Evolutionary conservation across 2,329 filamentous ascomycete species (phyloP).

Genomic region (Aureobasidium sp.): DNA sequence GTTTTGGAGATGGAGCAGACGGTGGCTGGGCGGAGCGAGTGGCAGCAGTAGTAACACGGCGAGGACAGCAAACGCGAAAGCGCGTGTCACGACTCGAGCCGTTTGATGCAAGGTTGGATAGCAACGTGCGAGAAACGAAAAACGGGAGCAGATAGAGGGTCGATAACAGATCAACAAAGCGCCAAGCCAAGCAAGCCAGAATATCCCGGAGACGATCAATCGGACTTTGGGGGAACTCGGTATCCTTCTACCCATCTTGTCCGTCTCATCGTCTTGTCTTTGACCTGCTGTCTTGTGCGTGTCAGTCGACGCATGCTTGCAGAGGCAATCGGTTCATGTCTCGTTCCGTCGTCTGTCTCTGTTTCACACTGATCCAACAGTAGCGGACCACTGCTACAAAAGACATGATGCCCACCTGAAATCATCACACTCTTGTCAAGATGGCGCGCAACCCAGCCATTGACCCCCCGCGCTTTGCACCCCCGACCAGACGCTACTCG

Average conservation of each 20-base stretch:
- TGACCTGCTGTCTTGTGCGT: background rate
- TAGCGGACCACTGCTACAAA: background rate
- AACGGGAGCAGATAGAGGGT: background rate
- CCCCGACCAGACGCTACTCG: conserved; percentile 7
- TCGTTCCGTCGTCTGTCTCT: background rate
- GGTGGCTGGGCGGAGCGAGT: too few relatives aligned
- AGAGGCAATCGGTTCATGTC: background rate
- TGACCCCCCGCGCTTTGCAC: conserved; percentile 22
- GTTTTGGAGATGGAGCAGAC: too few relatives aligned
- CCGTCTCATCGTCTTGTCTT: background rate
- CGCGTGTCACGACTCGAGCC: background rate
- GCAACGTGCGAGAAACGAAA: background rate
- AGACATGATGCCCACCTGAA: conserved; percentile 1
- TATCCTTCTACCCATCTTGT: background rate
- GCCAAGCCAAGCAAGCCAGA: conserved; percentile 1
- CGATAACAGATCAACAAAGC: background rate
- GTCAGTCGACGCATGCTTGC: background rate
- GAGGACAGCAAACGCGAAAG: background rate
- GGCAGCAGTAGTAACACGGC: too few relatives aligned
- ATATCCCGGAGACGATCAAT: conserved; percentile 6
- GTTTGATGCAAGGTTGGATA: background rate
- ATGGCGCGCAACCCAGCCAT: conserved; percentile 27
- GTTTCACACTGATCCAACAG: conserved; percentile 9
- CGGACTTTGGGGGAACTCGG: background rate
- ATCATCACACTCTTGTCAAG: background rate